phyloP scores from a whole-genome alignment of 306 rosid species.

The Malus asiatica region DNA sequence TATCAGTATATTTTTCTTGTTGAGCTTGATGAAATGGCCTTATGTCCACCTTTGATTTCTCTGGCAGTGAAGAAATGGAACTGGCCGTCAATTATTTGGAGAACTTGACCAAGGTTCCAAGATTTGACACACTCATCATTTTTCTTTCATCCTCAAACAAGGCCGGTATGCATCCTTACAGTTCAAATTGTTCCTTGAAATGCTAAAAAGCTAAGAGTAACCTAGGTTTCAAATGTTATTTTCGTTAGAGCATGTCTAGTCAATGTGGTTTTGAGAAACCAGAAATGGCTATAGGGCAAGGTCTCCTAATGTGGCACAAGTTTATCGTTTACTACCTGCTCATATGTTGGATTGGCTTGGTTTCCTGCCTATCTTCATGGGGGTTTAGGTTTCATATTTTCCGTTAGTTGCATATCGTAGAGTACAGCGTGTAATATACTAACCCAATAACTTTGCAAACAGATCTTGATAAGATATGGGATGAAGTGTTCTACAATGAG shows the following conservation, averaged over 20 bases:
- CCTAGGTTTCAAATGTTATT: neutral
- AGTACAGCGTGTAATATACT: neutral
- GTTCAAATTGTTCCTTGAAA: neutral
- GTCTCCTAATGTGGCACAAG: neutral
- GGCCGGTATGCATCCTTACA: conserved; percentile 43
- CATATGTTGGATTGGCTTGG: no score
- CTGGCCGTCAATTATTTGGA: conserved; percentile 57
- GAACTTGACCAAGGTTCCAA: conserved; percentile 64
- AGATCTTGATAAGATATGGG: conserved; percentile 74
- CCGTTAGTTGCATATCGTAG: neutral
- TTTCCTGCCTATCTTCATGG: neutral
- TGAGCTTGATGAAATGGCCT: conserved; percentile 9
- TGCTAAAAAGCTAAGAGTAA: neutral
- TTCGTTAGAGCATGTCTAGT: neutral
- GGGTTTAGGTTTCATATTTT: neutral
- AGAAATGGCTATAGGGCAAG: neutral
- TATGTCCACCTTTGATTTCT: conserved; percentile 3
- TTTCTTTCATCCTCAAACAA: conserved; percentile 61
- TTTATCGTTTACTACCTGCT: neutral
- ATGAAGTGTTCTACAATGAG: conserved; percentile 57
- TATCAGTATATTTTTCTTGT: neutral
- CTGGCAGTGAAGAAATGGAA: conserved; percentile 70
- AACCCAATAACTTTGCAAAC: conserved; percentile 22
- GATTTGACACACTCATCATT: conserved; percentile 72
- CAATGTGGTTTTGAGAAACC: neutral